These are phyloP conservation scores for Chimonanthus praecox DNA, from an alignment of 164 flowering plant genomes.

Conservation along the genomic window DNA sequence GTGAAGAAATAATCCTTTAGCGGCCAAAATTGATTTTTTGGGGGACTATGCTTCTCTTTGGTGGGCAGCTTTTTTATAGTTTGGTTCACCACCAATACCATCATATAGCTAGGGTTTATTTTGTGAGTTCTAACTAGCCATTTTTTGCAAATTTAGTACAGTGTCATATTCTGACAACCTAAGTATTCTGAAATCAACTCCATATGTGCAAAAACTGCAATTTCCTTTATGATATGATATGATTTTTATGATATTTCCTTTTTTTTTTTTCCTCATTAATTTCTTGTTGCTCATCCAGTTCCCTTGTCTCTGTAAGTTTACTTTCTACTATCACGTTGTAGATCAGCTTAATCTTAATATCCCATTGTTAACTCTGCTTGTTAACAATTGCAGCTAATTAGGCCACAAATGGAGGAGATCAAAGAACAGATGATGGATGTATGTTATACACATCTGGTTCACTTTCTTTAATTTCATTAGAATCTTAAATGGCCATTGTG, in stretches of 20 bases:
- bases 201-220: neutral
- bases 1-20: too few species aligned
- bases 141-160: too few species aligned
- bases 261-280: neutral
- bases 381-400: conserved; percentile 51
- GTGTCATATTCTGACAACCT: neutral
- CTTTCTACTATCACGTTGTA: conserved; percentile 1
- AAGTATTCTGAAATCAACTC: neutral
- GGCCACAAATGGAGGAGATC: conserved; percentile 70
- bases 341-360: neutral
- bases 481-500: neutral
- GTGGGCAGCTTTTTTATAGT: too few species aligned
- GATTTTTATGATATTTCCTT: neutral
- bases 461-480: neutral
- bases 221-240: neutral
- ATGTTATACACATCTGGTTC: conserved; percentile 5
- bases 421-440: conserved; percentile 52
- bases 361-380: conserved; percentile 3
- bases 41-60: too few species aligned
- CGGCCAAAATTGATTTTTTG: too few species aligned
- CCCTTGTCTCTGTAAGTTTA: neutral
- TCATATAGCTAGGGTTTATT: too few species aligned
- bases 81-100: too few species aligned
- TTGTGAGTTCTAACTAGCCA: too few species aligned
- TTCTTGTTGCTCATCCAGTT: neutral